Evolutionary conservation across 2,329 filamentous ascomycete species (phyloP), one percentile per base, ranked within the genome.

Genomic region (Botryotinia convoluta): DNA sequence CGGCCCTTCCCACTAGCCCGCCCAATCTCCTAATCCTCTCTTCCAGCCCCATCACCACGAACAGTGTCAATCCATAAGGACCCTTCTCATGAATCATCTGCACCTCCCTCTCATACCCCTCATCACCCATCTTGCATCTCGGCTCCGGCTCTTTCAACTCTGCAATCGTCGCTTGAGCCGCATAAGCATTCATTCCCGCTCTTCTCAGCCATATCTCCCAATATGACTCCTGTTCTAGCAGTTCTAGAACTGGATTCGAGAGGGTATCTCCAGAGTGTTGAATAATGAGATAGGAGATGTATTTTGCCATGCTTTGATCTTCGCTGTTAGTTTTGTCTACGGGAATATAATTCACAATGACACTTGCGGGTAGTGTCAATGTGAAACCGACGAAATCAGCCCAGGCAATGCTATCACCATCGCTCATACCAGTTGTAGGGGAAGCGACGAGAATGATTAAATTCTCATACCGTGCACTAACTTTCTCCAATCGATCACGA

Each of bases 381-480:
- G 77, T 72, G 59, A 80, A 81, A 6, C 77, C 79, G 14, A 75
- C 71, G 29, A 86, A 78, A 18, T 80, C 77, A 14, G 74, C 73
- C 35, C 79, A 75, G 8, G 79, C 77, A 0, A 77, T 35, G 61
- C 76, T 78, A 54, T 79, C 79, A 42, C 72, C 74, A 7, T 76
- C 76, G n/a, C 76, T 74, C 9, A 81, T 61, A 6, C 69, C 77
- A 0, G 79, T 60, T 65, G 84, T 85, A 2, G 80, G 81, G 72
- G 90, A 87, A n/a, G 88, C 90, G 1, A 96, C 85, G 0, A 97
- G 81, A 1, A 97, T 83, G 1, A 92, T 82, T 1, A 97, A 83
- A 6, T 84, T 84, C 75, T 93, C 90, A 78, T 96, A 95, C 16
- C 89, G 86, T 1, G 79, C 72, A 20, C 88, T 85, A 0, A 91